Percentiles rank a stretch among this genome's conserved stretches.
phyloP scores from a whole-genome alignment of 2,329 filamentous ascomycete species.

The Hypoxylon sp. region DNA sequence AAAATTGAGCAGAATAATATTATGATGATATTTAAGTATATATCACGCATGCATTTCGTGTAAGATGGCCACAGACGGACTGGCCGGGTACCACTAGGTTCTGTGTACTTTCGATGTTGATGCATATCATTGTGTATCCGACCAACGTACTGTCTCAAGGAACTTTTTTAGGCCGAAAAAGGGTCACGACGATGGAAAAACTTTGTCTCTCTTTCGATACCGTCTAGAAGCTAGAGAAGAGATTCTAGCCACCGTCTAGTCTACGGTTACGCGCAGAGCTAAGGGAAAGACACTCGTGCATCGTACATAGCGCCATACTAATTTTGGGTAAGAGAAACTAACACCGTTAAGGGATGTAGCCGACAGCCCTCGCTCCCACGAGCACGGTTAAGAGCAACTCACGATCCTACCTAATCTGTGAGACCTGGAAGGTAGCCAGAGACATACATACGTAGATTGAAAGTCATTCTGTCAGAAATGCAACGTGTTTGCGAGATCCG shows the following conservation, averaged over 20 bases:
- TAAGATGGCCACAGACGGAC: constrained; percentile 22
- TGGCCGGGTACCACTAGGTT: constrained; percentile 15
- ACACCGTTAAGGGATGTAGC: constrained; percentile 33
- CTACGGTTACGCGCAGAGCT: constrained; percentile 25
- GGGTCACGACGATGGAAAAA: constrained; percentile 11
- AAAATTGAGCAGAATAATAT: constrained; percentile 12
- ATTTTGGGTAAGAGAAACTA: constrained; percentile 32
- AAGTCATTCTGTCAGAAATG: constrained; percentile 46
- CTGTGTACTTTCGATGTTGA: constrained; percentile 4
- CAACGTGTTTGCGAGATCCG: constrained; percentile 48
- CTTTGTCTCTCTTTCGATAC: constrained; percentile 1
- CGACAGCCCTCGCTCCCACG: constrained; percentile 35
- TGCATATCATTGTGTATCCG: constrained; percentile 11
- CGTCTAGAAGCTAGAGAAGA: constrained; percentile 21
- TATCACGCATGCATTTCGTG: constrained; percentile 10
- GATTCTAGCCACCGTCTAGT: constrained; percentile 16
- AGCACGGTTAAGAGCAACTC: constrained; percentile 37
- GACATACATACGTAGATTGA: constrained; percentile 42
- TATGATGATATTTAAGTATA: constrained; percentile 16
- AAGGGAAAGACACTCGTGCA: constrained; percentile 25
- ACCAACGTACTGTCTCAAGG: constrained; percentile 6
- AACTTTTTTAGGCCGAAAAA: constrained; percentile 21
- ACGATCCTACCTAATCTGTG: constrained; percentile 46
- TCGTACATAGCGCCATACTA: constrained; percentile 36
- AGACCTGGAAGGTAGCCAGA: constrained; percentile 41